Percentiles rank a stretch among this genome's conserved stretches.
These are phyloP conservation scores for Lasiodiplodia gonubiensis DNA, from an alignment of 2,329 filamentous ascomycete species.

Conservation along the genomic window DNA sequence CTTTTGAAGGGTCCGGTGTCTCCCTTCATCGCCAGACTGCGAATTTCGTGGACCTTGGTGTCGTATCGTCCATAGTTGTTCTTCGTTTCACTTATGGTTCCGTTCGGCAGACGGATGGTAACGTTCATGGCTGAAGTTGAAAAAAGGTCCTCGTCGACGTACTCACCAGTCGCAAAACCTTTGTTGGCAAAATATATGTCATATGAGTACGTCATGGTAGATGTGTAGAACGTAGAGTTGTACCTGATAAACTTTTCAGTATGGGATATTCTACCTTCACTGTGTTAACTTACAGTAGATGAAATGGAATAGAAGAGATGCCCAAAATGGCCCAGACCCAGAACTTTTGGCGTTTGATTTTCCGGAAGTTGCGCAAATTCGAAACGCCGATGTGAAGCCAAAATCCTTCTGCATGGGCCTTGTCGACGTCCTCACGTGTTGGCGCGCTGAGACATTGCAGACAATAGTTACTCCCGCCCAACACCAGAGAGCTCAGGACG, in stretches of 20 bases:
- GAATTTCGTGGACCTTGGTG: neutral
- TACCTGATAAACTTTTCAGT: no score
- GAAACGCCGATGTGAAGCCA: slow-evolving; percentile 56
- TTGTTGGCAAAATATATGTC: no score
- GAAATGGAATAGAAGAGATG: slow-evolving; percentile 43
- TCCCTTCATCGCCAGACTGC: neutral
- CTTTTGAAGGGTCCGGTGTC: slow-evolving; percentile 6
- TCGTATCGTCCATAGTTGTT: neutral
- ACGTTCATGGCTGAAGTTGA: no score
- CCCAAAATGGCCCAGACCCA: slow-evolving; percentile 36
- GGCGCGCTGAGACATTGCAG: slow-evolving; percentile 60
- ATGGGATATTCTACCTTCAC: no score
- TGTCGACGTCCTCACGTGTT: slow-evolving; percentile 56
- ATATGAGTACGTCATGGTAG: no score
- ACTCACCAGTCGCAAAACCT: no score
- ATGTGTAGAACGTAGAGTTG: no score
- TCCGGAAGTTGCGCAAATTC: slow-evolving; percentile 47
- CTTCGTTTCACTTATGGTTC: neutral
- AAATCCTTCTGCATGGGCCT: slow-evolving; percentile 49
- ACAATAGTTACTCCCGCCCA: slow-evolving; percentile 57
- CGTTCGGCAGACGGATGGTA: no score
- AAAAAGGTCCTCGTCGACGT: no score
- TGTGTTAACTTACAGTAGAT: slow-evolving; percentile 41
- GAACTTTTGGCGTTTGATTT: slow-evolving; percentile 32
- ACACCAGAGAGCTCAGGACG: slow-evolving; percentile 51